Evolutionary conservation across 2,329 filamentous ascomycete species (phyloP).

Genomic region (Metarhizium album): DNA sequence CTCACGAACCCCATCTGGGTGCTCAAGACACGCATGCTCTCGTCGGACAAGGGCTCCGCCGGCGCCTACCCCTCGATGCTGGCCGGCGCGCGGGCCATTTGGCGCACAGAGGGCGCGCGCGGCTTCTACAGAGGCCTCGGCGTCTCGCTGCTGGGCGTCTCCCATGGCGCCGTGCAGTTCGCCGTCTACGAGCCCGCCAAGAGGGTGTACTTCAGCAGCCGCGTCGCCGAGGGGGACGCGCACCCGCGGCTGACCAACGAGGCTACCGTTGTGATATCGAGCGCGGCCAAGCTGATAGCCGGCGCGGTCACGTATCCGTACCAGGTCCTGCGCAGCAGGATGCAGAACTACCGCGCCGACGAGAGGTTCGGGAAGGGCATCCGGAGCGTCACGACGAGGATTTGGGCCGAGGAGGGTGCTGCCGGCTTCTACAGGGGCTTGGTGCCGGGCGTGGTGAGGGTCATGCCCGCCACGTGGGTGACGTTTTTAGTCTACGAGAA

Average conservation of each 20-base stretch:
- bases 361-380: conserved; percentile 60
- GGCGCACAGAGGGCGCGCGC: conserved; percentile 56
- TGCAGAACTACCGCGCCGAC: conserved; percentile 83
- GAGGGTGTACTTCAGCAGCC: conserved; percentile 36
- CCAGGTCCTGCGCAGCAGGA: conserved; percentile 76
- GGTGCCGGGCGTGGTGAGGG: conserved; percentile 77
- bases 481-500: conserved; percentile 98
- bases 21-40: conserved; percentile 93
- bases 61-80: conserved; percentile 76
- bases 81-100: conserved; percentile 57
- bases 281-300: conserved; percentile 74
- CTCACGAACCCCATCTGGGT: conserved; percentile 97
- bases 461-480: conserved; percentile 89
- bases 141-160: conserved; percentile 75
- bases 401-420: conserved; percentile 70
- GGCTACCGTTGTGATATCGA: conserved; percentile 73
- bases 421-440: conserved; percentile 87
- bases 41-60: conserved; percentile 59
- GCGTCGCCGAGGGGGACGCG: neutral
- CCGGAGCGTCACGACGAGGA: conserved; percentile 57
- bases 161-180: conserved; percentile 90
- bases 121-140: conserved; percentile 85
- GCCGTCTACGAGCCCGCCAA: conserved; percentile 76
- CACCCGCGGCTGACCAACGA: conserved; percentile 46
- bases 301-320: conserved; percentile 91